Conservation (phyloP, 306 rosid species). For the Argentina anserina region DNA sequence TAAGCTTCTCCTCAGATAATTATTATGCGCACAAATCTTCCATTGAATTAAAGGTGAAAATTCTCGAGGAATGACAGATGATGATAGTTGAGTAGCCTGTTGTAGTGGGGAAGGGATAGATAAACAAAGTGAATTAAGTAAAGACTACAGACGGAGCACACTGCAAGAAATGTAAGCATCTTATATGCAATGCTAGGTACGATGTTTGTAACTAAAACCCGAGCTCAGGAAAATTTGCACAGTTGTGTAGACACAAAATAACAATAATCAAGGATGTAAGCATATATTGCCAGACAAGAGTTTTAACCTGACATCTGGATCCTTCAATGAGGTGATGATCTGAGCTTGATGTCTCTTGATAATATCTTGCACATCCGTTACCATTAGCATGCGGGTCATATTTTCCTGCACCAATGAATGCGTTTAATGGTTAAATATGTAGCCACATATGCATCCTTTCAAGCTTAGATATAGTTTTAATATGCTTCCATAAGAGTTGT, state of each 20-base stretch:
- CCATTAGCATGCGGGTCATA: constrained; percentile 98
- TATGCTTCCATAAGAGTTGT: neutral
- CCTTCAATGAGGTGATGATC: constrained; percentile 95
- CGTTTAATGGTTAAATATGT: constrained; percentile 21
- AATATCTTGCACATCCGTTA: constrained; percentile 96
- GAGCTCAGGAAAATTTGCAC: neutral
- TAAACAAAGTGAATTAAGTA: neutral
- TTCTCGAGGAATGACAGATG: neutral
- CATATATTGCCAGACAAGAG: constrained; percentile 9
- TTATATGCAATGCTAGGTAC: neutral
- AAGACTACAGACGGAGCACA: neutral
- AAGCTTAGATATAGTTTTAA: neutral
- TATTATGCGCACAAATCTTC: neutral
- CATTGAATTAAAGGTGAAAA: neutral
- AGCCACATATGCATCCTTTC: constrained; percentile 23
- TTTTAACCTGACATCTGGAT: constrained; percentile 94
- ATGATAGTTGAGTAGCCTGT: neutral
- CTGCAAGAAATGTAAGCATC: neutral
- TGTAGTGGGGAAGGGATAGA: neutral
- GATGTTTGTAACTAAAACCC: neutral
- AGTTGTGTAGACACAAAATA: neutral
- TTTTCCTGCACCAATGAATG: constrained; percentile 73
- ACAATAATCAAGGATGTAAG: constrained; percentile 22
- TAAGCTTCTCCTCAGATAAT: neutral
- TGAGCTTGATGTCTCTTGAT: constrained; percentile 98